These are phyloP conservation scores for Fragaria ananassa DNA, from an alignment of 306 rosid genomes.

Conservation along the genomic window DNA sequence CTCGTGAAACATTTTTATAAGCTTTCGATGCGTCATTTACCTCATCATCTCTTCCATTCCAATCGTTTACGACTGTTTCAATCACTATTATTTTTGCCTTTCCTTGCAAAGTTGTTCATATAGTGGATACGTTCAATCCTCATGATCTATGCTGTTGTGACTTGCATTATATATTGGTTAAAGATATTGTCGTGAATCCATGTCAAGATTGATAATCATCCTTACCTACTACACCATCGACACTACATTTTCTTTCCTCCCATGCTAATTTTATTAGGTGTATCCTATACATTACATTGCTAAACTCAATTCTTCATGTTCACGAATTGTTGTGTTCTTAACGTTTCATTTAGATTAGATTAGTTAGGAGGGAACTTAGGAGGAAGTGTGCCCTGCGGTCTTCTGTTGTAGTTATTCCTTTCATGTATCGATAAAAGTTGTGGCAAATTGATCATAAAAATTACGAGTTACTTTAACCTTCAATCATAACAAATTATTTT, in stretches of 20 bases:
- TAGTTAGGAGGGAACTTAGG: too few relatives aligned
- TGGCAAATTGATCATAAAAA: not conserved
- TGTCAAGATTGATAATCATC: not conserved
- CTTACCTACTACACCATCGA: not conserved
- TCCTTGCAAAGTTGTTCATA: not conserved
- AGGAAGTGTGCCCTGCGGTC: too few relatives aligned
- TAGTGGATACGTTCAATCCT: not conserved
- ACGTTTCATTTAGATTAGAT: too few relatives aligned
- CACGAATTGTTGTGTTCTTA: too few relatives aligned
- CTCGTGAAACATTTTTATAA: not conserved
- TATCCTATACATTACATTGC: not conserved
- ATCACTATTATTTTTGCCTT: not conserved
- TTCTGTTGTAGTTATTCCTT: too few relatives aligned
- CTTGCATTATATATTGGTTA: not conserved
- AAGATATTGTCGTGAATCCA: not conserved
- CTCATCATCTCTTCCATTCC: not conserved
- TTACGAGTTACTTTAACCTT: too few relatives aligned
- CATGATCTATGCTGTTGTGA: not conserved
- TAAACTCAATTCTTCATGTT: not conserved
- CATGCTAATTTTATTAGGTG: not conserved
- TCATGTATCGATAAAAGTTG: too few relatives aligned
- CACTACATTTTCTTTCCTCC: not conserved
- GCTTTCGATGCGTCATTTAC: not conserved
- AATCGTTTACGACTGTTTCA: not conserved
- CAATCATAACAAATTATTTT: too few relatives aligned